These are phyloP conservation scores for Penicillium coprophilum DNA, from an alignment of 495 filamentous ascomycete species.

Conservation along the genomic window DNA sequence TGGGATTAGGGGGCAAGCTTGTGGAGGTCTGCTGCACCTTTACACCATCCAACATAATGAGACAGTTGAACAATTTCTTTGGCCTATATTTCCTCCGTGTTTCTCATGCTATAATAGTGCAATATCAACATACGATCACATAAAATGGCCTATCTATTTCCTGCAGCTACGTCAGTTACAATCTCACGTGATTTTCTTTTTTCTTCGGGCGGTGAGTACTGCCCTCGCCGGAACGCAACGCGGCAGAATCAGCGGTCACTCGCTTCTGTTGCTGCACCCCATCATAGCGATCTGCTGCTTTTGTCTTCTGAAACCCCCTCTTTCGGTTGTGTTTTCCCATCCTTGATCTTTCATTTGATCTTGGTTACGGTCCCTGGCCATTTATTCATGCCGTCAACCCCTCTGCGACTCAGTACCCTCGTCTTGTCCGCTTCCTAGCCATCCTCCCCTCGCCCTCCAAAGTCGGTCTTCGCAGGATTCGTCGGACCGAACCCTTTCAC, in stretches of 20 bases:
- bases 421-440: constrained; percentile 42
- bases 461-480: constrained; percentile 22
- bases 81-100: not conserved
- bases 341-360: constrained; percentile 13
- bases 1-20: not conserved
- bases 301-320: constrained; percentile 22
- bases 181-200: constrained; percentile 24
- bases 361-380: constrained; percentile 13
- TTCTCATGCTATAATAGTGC: not conserved
- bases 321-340: constrained; percentile 20
- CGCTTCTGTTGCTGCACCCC: constrained; percentile 36
- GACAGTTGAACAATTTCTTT: not conserved
- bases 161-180: constrained; percentile 26
- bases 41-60: not conserved
- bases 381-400: constrained; percentile 36
- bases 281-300: constrained; percentile 29
- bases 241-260: constrained; percentile 36
- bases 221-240: constrained; percentile 20
- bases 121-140: not conserved
- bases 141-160: constrained; percentile 3
- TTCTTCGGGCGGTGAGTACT: constrained; percentile 38
- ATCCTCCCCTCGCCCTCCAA: constrained; percentile 33
- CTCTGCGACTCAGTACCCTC: constrained; percentile 36
- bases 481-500: constrained; percentile 18
- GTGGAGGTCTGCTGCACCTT: not conserved